Evolutionary conservation across 768 basidiomycete genomes (phyloP), one percentile per base, ranked within the genome.

Genomic region (Pisolithus marmoratus): DNA sequence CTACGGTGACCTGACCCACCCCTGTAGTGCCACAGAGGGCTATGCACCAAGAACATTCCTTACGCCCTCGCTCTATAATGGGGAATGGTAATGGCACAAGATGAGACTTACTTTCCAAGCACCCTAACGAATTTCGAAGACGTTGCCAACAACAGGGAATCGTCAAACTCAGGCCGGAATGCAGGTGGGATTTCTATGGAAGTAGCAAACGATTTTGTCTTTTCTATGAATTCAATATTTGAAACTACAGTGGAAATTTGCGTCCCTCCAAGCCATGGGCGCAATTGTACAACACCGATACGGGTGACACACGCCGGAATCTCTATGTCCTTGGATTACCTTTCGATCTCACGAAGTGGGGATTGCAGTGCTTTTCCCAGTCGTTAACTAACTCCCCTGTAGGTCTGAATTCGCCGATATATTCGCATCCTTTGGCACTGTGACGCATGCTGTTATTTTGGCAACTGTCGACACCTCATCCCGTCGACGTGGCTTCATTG

Each of bases 381-480:
- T 38, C 4, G 20, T 36, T 34, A 15, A 7, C 12, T 47, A 22
- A 47, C 42, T 53, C 40, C 24, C 46, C 15, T 22, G 37, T 24
- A 74, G 72, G 56, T n/a, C 70, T 53, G 88, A 88, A 54, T 84
- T 88, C 58, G 63, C 75, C 23, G 72, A 74, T 37, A 58, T 85
- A 5, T 91, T 87, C 60, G 76, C 80, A 48, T 77, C 72, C 14
- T 83, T 78, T 57, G 89, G 89, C 29, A 77, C 71, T 8, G 86
- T 91, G 15, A 70, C 77, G 1, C 89, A 91, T 63, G 84, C 82
- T 20, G 89, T 91, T 22, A 88, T 91, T 47, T 75, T 91, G 19
- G 90, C 88, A 2, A 91, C 90, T 5, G 81, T 90, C 37, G 89
- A 91, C 60, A 88, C 86, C 58, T 83, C 87, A 38, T 90, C 89